Percentiles rank a stretch among this genome's conserved stretches.
Conservation (phyloP, 2,329 filamentous ascomycete species). For the Claviceps lovelessii region DNA sequence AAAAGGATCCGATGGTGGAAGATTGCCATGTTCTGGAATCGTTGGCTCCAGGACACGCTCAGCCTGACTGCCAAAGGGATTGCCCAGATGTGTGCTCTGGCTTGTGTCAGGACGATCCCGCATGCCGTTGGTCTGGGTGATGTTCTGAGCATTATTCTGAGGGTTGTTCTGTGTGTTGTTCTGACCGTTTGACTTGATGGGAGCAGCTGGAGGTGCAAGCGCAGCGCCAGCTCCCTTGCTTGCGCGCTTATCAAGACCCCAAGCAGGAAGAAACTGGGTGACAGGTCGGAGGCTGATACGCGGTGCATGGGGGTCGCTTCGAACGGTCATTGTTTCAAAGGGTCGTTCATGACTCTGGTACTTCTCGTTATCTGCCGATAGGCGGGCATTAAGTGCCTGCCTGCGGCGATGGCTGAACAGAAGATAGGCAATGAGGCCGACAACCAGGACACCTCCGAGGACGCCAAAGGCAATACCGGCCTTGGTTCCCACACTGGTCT, state of each 20-base stretch:
- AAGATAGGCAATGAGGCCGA: slow-evolving; percentile 58
- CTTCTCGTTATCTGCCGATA: slow-evolving; percentile 51
- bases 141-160: too few relatives aligned
- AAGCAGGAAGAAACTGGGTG: slow-evolving; percentile 65
- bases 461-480: slow-evolving; percentile 79
- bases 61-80: slow-evolving; percentile 57
- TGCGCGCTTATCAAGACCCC: slow-evolving; percentile 31
- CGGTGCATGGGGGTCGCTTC: slow-evolving; percentile 44
- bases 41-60: slow-evolving; percentile 34
- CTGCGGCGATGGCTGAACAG: slow-evolving; percentile 57
- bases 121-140: slow-evolving; percentile 14
- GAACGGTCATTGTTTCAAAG: slow-evolving; percentile 5
- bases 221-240: slow-evolving; percentile 34
- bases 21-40: slow-evolving; percentile 17
- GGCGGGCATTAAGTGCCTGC: slow-evolving; percentile 36
- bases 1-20: slow-evolving; percentile 16
- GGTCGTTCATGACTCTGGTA: slow-evolving; percentile 21
- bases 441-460: slow-evolving; percentile 49
- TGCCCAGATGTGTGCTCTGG: slow-evolving; percentile 38
- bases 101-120: slow-evolving; percentile 35
- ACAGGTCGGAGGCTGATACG: slow-evolving; percentile 72
- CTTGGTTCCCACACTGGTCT: slow-evolving; percentile 35
- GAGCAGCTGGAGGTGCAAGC: slow-evolving; percentile 16
- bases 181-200: slow-evolving; percentile 7
- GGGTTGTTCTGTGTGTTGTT: slow-evolving; percentile 6